Conservation (phyloP, 169 alveolate genomes). For the Cyclospora cayetanensis region DNA sequence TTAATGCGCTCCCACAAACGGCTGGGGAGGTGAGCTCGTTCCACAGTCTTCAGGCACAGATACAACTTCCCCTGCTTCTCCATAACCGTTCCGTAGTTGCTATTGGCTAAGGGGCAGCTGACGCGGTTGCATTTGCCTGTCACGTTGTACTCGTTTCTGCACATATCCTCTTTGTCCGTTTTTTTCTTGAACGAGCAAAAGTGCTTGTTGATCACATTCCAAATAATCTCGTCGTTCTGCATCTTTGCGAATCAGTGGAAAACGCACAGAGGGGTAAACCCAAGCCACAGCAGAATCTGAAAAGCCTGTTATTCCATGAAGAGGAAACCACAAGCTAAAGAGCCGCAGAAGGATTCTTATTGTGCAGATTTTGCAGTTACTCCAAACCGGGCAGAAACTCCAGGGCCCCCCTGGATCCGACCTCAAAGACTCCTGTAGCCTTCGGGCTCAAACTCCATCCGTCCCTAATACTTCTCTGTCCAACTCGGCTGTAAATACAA, state of each 20-base stretch:
- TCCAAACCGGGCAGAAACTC: too few relatives aligned
- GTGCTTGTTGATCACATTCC: conserved; percentile 72
- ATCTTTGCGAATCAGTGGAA: conserved; percentile 66
- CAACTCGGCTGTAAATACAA: too few relatives aligned
- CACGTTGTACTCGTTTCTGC: conserved; percentile 91
- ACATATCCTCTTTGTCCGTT: conserved; percentile 63
- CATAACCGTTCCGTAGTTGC: conserved; percentile 97
- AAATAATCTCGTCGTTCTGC: conserved; percentile 76
- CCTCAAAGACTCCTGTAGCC: too few relatives aligned
- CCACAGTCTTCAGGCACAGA: conserved; percentile 94
- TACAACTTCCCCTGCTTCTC: conserved; percentile 87
- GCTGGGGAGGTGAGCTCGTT: conserved; percentile 98
- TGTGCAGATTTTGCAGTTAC: too few relatives aligned
- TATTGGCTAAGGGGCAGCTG: conserved; percentile 98
- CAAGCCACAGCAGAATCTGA: too few relatives aligned
- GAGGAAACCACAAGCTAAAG: too few relatives aligned
- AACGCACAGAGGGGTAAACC: not conserved
- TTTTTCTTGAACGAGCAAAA: conserved; percentile 69
- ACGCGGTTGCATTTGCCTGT: conserved; percentile 98
- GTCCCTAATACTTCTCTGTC: too few relatives aligned
- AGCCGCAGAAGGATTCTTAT: too few relatives aligned
- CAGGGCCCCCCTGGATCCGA: too few relatives aligned
- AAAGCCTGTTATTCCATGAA: too few relatives aligned
- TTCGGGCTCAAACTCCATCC: too few relatives aligned
- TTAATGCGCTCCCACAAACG: conserved; percentile 96